Percentiles rank a stretch among this genome's conserved stretches.
Evolutionary conservation across 768 basidiomycete genomes (phyloP).

Genomic region (Hericium erinaceus): DNA sequence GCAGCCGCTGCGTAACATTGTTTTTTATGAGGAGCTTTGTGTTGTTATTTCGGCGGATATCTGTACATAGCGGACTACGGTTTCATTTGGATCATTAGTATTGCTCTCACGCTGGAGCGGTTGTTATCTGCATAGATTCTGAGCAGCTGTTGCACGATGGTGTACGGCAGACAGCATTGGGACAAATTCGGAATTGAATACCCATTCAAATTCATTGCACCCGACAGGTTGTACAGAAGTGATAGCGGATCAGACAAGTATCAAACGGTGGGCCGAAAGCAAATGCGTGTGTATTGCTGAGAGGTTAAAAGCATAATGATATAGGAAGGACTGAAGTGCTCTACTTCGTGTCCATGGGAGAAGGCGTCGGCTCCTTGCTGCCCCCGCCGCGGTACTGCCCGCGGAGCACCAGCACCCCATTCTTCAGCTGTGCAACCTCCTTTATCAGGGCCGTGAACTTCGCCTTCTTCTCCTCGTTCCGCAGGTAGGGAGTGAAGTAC

Average conservation of each 20-base stretch:
- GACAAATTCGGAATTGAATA: no score
- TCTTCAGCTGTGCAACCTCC: conserved; percentile 67
- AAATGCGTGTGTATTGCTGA: not conserved
- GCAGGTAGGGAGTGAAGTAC: conserved; percentile 69
- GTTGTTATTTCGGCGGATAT: not conserved
- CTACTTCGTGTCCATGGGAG: conserved; percentile 6
- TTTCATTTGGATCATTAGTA: not conserved
- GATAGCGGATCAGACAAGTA: not conserved
- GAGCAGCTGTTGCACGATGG: no score
- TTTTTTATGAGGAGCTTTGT: not conserved
- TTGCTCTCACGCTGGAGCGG: no score
- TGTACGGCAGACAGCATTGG: no score
- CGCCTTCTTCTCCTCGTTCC: conserved; percentile 56
- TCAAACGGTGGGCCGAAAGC: not conserved
- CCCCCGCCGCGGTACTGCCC: conserved; percentile 11
- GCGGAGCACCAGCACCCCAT: conserved; percentile 47
- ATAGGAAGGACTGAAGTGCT: no score
- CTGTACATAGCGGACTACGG: not conserved
- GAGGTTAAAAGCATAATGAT: no score
- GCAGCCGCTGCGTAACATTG: not conserved
- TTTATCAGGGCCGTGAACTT: conserved; percentile 74
- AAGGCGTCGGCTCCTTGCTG: conserved; percentile 1
- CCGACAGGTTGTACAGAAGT: no score
- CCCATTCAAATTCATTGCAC: no score
- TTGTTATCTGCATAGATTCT: no score